Conservation (phyloP, 306 rosid genomes). For the Myrica gale region DNA sequence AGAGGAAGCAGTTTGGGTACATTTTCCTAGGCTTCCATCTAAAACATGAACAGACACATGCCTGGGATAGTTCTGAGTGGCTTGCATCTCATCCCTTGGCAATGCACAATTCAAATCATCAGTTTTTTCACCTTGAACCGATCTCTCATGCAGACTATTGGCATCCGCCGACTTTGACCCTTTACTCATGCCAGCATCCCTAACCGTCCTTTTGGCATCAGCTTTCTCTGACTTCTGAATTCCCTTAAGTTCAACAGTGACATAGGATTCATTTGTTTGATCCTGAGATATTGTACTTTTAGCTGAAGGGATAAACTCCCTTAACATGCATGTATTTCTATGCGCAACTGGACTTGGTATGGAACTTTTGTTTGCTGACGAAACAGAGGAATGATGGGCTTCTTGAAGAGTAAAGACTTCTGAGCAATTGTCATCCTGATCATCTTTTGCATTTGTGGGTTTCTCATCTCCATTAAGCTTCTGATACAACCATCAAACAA, state of each 20-base stretch:
- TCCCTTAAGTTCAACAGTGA: slow-evolving; percentile 43
- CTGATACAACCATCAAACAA: slow-evolving; percentile 27
- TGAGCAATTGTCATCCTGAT: slow-evolving; percentile 51
- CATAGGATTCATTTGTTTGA: slow-evolving; percentile 50
- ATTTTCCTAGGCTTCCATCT: slow-evolving; percentile 64
- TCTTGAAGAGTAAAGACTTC: slow-evolving; percentile 54
- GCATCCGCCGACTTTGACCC: slow-evolving; percentile 43
- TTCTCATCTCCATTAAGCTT: slow-evolving; percentile 50
- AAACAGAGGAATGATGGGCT: slow-evolving; percentile 55
- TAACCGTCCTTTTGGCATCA: slow-evolving; percentile 42
- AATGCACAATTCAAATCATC: slow-evolving; percentile 49
- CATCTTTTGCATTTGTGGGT: slow-evolving; percentile 42
- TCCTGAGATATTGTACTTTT: slow-evolving; percentile 43
- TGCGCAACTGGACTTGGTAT: slow-evolving; percentile 33
- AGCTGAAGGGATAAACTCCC: slow-evolving; percentile 62
- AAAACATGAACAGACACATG: slow-evolving; percentile 85
- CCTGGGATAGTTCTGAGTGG: slow-evolving; percentile 74
- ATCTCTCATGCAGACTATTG: slow-evolving; percentile 42
- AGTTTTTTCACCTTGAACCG: slow-evolving; percentile 49
- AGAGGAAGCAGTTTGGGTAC: slow-evolving; percentile 47
- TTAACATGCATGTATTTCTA: slow-evolving; percentile 41
- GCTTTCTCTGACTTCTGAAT: slow-evolving; percentile 48
- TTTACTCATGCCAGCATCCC: slow-evolving; percentile 43
- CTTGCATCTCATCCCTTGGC: slow-evolving; percentile 63
- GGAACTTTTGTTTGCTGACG: slow-evolving; percentile 55